These are phyloP conservation scores for Lachnum nothofagi DNA, from an alignment of 2,329 filamentous ascomycete species.

Conservation along the genomic window DNA sequence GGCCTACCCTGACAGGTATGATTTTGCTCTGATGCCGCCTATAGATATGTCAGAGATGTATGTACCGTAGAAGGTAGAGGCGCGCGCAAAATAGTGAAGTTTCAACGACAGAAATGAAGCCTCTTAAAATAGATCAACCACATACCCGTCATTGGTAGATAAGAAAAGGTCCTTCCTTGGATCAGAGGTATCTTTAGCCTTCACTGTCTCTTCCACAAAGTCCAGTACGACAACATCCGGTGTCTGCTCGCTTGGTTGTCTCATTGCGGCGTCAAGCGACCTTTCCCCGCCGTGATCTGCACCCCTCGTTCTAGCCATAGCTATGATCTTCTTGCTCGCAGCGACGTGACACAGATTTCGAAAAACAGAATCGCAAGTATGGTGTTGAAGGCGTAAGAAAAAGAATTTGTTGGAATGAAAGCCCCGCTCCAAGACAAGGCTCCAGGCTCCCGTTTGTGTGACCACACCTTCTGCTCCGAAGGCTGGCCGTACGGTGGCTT, in stretches of 20 bases:
- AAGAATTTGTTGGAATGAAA: background rate
- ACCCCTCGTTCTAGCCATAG: slow-evolving; percentile 14
- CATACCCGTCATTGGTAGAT: slow-evolving; percentile 45
- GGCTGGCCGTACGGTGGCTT: background rate
- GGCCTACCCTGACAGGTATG: slow-evolving; percentile 43
- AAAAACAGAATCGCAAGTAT: background rate
- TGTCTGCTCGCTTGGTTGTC: slow-evolving; percentile 35
- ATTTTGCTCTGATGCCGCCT: slow-evolving; percentile 44
- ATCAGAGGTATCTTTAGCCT: slow-evolving; percentile 34
- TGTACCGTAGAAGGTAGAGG: background rate
- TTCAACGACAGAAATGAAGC: slow-evolving; percentile 11
- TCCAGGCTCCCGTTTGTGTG: slow-evolving; percentile 3
- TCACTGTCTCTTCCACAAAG: slow-evolving; percentile 30
- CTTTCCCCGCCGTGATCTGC: slow-evolving; percentile 11
- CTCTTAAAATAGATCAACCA: slow-evolving; percentile 4
- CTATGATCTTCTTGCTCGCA: background rate
- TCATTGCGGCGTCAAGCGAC: slow-evolving; percentile 39
- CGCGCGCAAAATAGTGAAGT: background rate
- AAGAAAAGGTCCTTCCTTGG: slow-evolving; percentile 46
- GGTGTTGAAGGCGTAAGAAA: background rate
- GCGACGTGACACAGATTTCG: background rate
- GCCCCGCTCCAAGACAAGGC: background rate
- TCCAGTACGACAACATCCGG: slow-evolving; percentile 40
- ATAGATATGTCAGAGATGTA: background rate
- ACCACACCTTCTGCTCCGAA: slow-evolving; percentile 3